Conservation (phyloP, 257 asterid species). For the Nicotiana benthamiana region DNA sequence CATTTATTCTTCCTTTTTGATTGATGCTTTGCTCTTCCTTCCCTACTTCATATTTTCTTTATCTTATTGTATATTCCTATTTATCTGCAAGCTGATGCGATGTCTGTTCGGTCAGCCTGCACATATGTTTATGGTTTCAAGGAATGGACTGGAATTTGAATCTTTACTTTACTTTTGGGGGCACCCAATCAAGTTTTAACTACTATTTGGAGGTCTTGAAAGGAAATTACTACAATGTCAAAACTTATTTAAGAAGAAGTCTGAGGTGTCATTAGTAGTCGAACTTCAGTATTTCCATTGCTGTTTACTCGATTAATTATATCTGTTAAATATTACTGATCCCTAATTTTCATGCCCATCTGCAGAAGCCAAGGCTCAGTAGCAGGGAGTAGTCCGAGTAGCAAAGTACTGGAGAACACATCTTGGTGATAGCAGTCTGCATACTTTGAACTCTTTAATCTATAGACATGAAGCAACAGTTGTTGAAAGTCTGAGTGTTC, state of each 20-base stretch:
- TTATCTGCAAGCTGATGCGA: neutral
- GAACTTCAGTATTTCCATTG: neutral
- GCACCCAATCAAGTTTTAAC: neutral
- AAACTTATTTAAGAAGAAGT: neutral
- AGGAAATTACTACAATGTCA: neutral
- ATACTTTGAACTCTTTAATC: slow-evolving; percentile 1
- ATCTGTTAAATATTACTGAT: neutral
- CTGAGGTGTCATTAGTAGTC: neutral
- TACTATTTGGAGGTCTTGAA: neutral
- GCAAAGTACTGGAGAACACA: neutral
- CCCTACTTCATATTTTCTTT: neutral
- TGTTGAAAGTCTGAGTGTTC: neutral
- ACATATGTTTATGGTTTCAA: neutral
- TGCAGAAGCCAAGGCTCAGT: neutral
- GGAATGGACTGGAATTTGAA: neutral
- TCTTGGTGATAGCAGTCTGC: neutral
- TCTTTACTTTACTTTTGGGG: neutral
- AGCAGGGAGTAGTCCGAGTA: neutral
- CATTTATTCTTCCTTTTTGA: neutral
- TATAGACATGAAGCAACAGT: slow-evolving; percentile 1
- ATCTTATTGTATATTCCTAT: neutral
- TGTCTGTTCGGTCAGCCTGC: neutral
- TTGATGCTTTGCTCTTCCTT: neutral
- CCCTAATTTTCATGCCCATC: neutral
- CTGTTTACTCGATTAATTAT: neutral